Evolutionary conservation across 306 rosid genomes (phyloP).

Genomic region (Comarum palustre): DNA sequence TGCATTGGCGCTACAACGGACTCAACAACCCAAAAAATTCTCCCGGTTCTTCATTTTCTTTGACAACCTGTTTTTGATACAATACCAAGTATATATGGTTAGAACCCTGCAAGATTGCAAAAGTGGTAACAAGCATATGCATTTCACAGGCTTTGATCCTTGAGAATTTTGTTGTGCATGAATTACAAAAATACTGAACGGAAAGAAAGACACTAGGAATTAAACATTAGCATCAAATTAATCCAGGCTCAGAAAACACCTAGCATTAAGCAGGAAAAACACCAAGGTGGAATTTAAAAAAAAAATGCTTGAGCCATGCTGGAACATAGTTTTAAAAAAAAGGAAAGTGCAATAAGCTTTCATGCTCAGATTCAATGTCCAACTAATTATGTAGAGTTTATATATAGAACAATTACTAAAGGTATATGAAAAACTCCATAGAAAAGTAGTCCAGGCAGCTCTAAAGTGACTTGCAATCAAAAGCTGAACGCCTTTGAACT

Average conservation of each 20-base stretch:
- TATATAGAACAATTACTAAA: background rate
- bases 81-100: conserved; percentile 19
- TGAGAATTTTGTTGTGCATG: background rate
- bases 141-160: background rate
- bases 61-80: conserved; percentile 53
- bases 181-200: conserved; percentile 4
- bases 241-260: background rate
- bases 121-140: conserved; percentile 17
- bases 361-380: background rate
- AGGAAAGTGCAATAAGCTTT: background rate
- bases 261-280: conserved; percentile 3
- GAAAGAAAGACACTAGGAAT: background rate
- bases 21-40: conserved; percentile 63
- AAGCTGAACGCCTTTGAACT: background rate
- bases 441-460: background rate
- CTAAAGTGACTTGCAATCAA: background rate
- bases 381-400: too few species aligned
- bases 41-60: conserved; percentile 74
- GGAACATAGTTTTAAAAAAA: background rate
- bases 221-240: background rate
- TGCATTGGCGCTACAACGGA: conserved; percentile 44
- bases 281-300: conserved; percentile 10
- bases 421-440: background rate
- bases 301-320: background rate
- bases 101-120: conserved; percentile 13